Evolutionary conservation across 2,329 filamentous ascomycete species (phyloP).

Genomic region (Scopulariopsis brevicaulis): DNA sequence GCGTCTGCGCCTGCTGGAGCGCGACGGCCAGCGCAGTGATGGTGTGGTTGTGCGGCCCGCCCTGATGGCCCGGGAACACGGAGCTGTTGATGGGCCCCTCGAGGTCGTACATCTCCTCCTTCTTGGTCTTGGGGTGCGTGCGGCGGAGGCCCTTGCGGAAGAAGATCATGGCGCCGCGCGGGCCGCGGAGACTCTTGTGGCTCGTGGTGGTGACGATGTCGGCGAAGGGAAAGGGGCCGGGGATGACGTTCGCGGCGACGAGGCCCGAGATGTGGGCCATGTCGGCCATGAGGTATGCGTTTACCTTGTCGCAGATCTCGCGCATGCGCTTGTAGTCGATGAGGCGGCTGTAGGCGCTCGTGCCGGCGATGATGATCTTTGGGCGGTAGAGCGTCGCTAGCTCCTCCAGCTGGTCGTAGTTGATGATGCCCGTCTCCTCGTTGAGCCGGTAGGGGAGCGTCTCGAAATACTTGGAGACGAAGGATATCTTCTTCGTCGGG

Average conservation of each 20-base stretch:
- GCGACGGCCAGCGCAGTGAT: slow-evolving; percentile 93
- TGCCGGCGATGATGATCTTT: slow-evolving; percentile 90
- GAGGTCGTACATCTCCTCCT: slow-evolving; percentile 78
- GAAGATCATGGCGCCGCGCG: slow-evolving; percentile 96
- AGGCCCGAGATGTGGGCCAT: slow-evolving; percentile 97
- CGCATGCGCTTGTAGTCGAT: slow-evolving; percentile 94
- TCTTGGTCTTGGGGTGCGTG: slow-evolving; percentile 74
- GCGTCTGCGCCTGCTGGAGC: slow-evolving; percentile 80
- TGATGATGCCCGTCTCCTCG: slow-evolving; percentile 83
- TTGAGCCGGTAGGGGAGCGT: slow-evolving; percentile 90
- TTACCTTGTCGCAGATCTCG: slow-evolving; percentile 79
- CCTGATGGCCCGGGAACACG: slow-evolving; percentile 96
- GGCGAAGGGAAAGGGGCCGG: slow-evolving; percentile 77
- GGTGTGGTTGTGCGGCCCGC: slow-evolving; percentile 97
- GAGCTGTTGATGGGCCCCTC: slow-evolving; percentile 91
- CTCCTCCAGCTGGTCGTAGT: slow-evolving; percentile 87
- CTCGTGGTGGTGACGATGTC: slow-evolving; percentile 97
- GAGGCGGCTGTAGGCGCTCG: slow-evolving; percentile 88
- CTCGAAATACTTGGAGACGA: slow-evolving; percentile 97
- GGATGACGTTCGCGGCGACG: slow-evolving; percentile 82
- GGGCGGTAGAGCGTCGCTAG: slow-evolving; percentile 82
- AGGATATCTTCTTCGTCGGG: slow-evolving; percentile 89
- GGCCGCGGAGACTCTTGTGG: slow-evolving; percentile 93
- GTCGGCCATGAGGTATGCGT: slow-evolving; percentile 86
- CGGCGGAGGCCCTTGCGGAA: slow-evolving; percentile 85